Base-by-base conservation (phyloP, 2,329 filamentous ascomycete genomes). In the Curvularia sp. region DNA sequence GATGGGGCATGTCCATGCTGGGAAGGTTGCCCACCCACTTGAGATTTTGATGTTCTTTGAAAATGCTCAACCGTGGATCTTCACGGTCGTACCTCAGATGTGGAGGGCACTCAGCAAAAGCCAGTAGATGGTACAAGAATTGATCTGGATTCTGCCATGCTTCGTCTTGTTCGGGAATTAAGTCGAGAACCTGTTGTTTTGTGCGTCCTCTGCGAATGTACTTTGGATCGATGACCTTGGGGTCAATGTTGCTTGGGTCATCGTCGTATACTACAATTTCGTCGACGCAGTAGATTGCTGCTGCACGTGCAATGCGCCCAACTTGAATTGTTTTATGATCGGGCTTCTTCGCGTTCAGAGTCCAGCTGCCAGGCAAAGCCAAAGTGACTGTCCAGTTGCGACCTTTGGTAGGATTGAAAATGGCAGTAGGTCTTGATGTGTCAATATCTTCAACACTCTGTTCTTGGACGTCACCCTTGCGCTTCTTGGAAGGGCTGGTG, bases 241-340 rank as follows among this genome's bases (percentile, higher is more conserved):
- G 61, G 3, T 67, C 59, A 13, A 74, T 60, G 15, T 56, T 75
- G 63, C 34, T 62, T 42, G 83, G 79, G n/a, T 82, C 84, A 77
- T 96, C 92, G 71, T 94, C 87, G 75, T 90, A 96, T 53, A 96
- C 80, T 49, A 96, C 83, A 28, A 96, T 83, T 78, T 96, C 92
- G 73, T 96, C 92, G 65, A 96, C 84, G 70, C 86, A 89, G 78
- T 95, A 96, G 62, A 96, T 89, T 60, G 91, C 89, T 50, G 92
- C 84, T 32, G 91, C 91, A 52, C 92, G 90, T 5, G 92, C 92
- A 52, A 96, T 88, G 63, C 89, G 88, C 7, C 89, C 90, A 1
- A 88, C 89, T 47, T 90, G 82, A 47, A 84, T 83, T 34, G 89
- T 92, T 73, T 92, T 89, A 72, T 91, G 88, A 59, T 96, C 91